A percentile compares a stretch with the other conserved stretches of the same genome.
These are phyloP conservation scores for Thermothelomyces thermophilus DNA, from an alignment of 2,329 filamentous ascomycete species.

Conservation along the genomic window DNA sequence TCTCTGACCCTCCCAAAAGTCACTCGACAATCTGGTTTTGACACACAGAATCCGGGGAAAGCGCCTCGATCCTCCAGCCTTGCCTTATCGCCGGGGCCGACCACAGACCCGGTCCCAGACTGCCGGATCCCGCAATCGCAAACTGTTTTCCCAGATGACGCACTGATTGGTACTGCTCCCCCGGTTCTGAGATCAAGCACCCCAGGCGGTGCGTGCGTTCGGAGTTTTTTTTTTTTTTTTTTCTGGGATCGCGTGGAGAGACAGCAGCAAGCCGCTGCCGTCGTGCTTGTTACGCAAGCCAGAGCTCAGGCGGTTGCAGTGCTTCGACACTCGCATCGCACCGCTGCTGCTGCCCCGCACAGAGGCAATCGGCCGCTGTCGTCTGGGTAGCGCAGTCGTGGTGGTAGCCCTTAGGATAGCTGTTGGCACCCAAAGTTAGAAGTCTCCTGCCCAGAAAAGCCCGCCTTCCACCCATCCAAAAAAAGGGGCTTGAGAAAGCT, in stretches of 20 bases:
- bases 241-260: constrained; percentile 13
- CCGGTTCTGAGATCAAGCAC: constrained; percentile 24
- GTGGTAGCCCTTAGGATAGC: constrained; percentile 8
- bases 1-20: constrained; percentile 29
- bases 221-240: constrained; percentile 28
- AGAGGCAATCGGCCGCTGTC: constrained; percentile 5
- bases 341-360: constrained; percentile 10
- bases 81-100: constrained; percentile 31
- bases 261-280: constrained; percentile 7
- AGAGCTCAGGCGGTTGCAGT: constrained; percentile 7
- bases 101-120: constrained; percentile 30
- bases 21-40: constrained; percentile 27
- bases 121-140: constrained; percentile 36
- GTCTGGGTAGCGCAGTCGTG: constrained; percentile 3
- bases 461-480: not conserved
- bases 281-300: constrained; percentile 4
- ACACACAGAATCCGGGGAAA: constrained; percentile 27
- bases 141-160: constrained; percentile 30
- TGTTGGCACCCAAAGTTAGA: not conserved
- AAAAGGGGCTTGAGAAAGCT: not conserved
- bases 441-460: not conserved
- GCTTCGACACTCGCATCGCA: constrained; percentile 2
- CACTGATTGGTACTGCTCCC: constrained; percentile 36
- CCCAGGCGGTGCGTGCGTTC: constrained; percentile 22
- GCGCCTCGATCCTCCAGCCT: constrained; percentile 30